phyloP scores from a whole-genome alignment of 768 basidiomycete species.

The Boletus pseudo-olivaceus region DNA sequence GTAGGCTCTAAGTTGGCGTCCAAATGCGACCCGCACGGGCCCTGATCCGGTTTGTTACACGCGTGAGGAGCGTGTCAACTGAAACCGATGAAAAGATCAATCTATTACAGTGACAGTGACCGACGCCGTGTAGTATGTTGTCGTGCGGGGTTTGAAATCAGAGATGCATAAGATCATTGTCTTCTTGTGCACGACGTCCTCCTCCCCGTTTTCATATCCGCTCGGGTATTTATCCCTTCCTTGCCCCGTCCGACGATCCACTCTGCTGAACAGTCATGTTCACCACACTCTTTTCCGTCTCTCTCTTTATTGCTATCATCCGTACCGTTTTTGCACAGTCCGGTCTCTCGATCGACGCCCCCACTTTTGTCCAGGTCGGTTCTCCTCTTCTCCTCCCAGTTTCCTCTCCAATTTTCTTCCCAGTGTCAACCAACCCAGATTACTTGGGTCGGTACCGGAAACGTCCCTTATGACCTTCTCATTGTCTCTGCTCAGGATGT shows the following conservation, averaged over 20 bases:
- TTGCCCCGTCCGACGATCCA: not conserved
- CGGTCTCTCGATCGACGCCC: constrained; percentile 50
- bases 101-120: not conserved
- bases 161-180: constrained; percentile 5
- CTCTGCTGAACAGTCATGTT: constrained; percentile 50
- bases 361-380: constrained; percentile 50
- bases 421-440: constrained; percentile 49
- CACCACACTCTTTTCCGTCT: constrained; percentile 71
- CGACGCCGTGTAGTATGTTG: not conserved
- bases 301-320: constrained; percentile 60
- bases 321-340: constrained; percentile 45
- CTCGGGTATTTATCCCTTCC: constrained; percentile 11
- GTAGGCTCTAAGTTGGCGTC: constrained; percentile 20
- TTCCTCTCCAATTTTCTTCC: not conserved
- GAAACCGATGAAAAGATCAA: not conserved
- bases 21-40: too few relatives aligned
- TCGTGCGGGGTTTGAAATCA: constrained; percentile 23
- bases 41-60: too few relatives aligned
- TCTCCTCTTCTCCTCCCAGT: not conserved
- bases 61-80: not conserved
- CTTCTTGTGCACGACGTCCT: not conserved
- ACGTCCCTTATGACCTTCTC: constrained; percentile 56
- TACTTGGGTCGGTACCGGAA: constrained; percentile 43
- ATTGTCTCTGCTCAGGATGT: constrained; percentile 49
- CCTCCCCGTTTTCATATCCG: constrained; percentile 15